These are phyloP conservation scores for Erodium maritimum DNA, from an alignment of 345 rosid genomes.

Conservation along the genomic window DNA sequence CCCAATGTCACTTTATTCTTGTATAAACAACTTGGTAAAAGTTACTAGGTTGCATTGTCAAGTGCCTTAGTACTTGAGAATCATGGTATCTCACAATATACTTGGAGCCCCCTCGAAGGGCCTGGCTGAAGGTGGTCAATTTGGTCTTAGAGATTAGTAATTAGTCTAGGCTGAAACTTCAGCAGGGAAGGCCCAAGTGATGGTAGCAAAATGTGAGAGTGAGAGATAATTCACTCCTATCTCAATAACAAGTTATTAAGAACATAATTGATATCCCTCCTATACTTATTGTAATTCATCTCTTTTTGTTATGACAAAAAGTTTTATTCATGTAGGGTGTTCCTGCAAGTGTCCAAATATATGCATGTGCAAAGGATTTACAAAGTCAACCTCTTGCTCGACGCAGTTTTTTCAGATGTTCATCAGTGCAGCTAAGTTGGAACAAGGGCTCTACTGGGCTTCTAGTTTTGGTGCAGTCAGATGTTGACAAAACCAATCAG, in stretches of 20 bases:
- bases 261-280: neutral
- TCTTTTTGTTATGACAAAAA: neutral
- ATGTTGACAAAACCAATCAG: conserved; percentile 93
- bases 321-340: conserved; percentile 40
- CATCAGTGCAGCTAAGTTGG: conserved; percentile 79
- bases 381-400: conserved; percentile 74
- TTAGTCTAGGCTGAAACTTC: neutral
- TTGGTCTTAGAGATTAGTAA: neutral
- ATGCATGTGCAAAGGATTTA: conserved; percentile 43
- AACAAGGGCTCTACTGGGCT: conserved; percentile 82
- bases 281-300: neutral
- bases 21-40: neutral
- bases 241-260: neutral
- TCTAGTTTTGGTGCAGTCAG: conserved; percentile 69
- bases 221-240: neutral
- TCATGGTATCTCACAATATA: neutral
- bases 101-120: neutral
- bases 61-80: neutral
- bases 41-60: neutral
- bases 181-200: neutral
- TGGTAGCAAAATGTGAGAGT: too few relatives aligned
- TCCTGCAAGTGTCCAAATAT: conserved; percentile 93
- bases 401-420: conserved; percentile 76
- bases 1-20: neutral
- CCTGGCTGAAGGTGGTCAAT: neutral